phyloP scores from a whole-genome alignment of 208 protist genomes.

The Leishmania aethiopica region DNA sequence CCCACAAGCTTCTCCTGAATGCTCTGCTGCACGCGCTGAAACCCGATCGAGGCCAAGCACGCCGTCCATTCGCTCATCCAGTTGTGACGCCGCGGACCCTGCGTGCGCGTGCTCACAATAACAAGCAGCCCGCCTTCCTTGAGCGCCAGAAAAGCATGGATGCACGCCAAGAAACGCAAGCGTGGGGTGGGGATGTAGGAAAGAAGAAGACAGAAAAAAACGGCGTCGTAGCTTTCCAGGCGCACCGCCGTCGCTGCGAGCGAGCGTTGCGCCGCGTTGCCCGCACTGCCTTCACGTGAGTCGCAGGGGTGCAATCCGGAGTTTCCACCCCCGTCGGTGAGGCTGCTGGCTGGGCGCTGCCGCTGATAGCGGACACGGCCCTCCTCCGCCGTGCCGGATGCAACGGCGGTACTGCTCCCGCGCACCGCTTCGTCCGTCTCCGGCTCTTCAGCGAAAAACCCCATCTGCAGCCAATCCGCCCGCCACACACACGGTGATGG shows the following conservation, averaged over 20 bases:
- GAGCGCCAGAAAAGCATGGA: conserved; percentile 77
- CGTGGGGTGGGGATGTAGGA: conserved; percentile 83
- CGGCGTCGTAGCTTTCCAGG: conserved; percentile 57
- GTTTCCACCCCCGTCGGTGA: background rate
- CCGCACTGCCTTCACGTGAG: background rate
- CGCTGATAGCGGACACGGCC: conserved; percentile 10
- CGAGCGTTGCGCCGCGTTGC: background rate
- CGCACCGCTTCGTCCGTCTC: background rate
- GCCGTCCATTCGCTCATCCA: conserved; percentile 77
- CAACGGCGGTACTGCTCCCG: background rate
- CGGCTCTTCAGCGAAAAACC: conserved; percentile 34
- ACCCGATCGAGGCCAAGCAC: conserved; percentile 67
- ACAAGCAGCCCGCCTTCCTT: conserved; percentile 76
- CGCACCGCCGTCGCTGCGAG: conserved; percentile 14
- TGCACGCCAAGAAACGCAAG: conserved; percentile 76
- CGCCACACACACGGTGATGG: conserved; percentile 23
- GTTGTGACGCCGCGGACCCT: conserved; percentile 50
- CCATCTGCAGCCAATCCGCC: conserved; percentile 71
- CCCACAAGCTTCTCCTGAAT: conserved; percentile 73
- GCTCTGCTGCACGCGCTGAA: conserved; percentile 67
- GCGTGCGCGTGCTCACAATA: conserved; percentile 84
- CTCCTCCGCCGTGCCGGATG: conserved; percentile 12
- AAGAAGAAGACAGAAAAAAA: conserved; percentile 86
- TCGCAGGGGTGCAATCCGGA: background rate
- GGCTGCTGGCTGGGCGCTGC: background rate